Conservation (phyloP, 176 grass and related monocot genomes). For the Musa schizocarpa region DNA sequence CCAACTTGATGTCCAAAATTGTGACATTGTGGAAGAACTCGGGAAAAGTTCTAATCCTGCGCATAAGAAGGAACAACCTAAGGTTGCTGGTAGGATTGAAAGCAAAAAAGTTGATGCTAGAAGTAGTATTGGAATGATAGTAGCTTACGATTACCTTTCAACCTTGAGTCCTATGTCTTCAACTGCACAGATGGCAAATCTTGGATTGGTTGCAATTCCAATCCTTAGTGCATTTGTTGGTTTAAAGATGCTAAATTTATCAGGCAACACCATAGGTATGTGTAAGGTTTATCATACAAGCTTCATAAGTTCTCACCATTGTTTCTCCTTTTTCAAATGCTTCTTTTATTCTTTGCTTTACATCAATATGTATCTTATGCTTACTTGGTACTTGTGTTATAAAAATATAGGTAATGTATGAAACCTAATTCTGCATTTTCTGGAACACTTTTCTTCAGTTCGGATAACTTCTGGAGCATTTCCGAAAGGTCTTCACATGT, state of each 20-base stretch:
- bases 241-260: constrained; percentile 63
- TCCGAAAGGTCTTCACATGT: constrained; percentile 90
- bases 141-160: constrained; percentile 87
- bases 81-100: not conserved
- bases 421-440: not conserved
- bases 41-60: constrained; percentile 41
- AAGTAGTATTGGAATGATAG: constrained; percentile 61
- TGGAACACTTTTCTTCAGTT: constrained; percentile 33
- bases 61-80: constrained; percentile 19
- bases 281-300: constrained; percentile 11
- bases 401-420: too few relatives aligned
- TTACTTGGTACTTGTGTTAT: not conserved
- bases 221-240: constrained; percentile 60
- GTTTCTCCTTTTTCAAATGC: not conserved
- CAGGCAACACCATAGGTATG: constrained; percentile 76
- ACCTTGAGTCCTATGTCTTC: constrained; percentile 66
- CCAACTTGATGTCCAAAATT: constrained; percentile 49
- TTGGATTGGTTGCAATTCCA: constrained; percentile 39
- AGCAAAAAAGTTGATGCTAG: constrained; percentile 26
- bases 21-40: constrained; percentile 34
- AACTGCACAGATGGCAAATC: constrained; percentile 47
- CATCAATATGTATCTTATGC: constrained; percentile 11
- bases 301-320: constrained; percentile 1
- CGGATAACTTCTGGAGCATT: constrained; percentile 68
- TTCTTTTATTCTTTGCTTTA: not conserved